Evolutionary conservation across 2,329 filamentous ascomycete species (phyloP).

Genomic region (Neoscytalidium dimidiatum): DNA sequence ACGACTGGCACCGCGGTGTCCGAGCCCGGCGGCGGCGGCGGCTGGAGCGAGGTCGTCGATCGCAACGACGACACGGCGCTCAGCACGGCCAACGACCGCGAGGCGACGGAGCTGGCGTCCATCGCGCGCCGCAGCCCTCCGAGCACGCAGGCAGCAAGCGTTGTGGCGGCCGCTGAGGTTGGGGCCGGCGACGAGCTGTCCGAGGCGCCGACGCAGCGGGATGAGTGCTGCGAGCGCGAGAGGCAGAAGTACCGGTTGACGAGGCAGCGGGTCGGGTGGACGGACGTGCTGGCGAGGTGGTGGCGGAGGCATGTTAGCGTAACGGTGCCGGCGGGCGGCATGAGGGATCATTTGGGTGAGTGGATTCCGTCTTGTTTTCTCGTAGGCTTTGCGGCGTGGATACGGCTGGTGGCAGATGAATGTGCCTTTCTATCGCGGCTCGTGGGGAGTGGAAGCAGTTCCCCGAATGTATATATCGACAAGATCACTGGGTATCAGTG

Average conservation of each 20-base stretch:
- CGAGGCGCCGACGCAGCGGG: conserved; percentile 20
- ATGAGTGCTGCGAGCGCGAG: conserved; percentile 21
- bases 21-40: not conserved
- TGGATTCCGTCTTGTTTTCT: conserved; percentile 16
- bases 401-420: too few relatives aligned
- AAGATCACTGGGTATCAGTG: too few relatives aligned
- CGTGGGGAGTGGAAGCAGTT: too few relatives aligned
- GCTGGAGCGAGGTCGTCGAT: not conserved
- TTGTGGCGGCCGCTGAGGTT: not conserved
- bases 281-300: conserved; percentile 41
- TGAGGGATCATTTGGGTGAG: conserved; percentile 60
- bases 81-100: conserved; percentile 11
- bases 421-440: too few relatives aligned
- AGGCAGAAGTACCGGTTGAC: conserved; percentile 21
- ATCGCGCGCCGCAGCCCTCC: not conserved
- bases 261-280: conserved; percentile 34
- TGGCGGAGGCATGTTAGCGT: conserved; percentile 55
- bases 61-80: conserved; percentile 6
- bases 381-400: too few relatives aligned
- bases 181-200: not conserved
- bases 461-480: too few relatives aligned
- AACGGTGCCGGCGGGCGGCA: conserved; percentile 51
- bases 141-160: not conserved
- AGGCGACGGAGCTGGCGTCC: conserved; percentile 16
- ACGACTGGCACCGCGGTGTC: not conserved